Conservation (phyloP, 306 rosid species). For the Cucumis cinereus region DNA sequence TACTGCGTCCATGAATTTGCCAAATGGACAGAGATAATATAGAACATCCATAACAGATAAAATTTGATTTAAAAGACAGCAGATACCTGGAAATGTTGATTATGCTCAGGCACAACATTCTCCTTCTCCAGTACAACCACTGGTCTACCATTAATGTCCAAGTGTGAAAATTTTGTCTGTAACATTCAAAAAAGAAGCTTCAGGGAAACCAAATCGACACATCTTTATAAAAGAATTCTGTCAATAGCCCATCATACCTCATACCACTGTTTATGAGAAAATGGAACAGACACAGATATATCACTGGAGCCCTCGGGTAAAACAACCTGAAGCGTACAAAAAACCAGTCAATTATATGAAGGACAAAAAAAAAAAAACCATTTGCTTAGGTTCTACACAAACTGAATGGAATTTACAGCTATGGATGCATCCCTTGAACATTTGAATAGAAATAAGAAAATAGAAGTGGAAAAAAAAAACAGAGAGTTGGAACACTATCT, state of each 20-base stretch:
- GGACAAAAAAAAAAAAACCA: neutral
- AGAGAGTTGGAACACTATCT: neutral
- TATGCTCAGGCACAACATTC: constrained; percentile 89
- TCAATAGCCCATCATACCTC: constrained; percentile 44
- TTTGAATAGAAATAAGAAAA: neutral
- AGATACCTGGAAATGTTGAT: constrained; percentile 79
- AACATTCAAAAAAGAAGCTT: constrained; percentile 12
- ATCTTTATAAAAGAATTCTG: neutral
- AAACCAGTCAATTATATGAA: constrained; percentile 5
- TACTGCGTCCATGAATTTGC: neutral
- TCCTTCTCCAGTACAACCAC: constrained; percentile 78
- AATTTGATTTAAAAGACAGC: neutral
- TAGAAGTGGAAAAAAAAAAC: neutral
- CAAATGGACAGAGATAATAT: neutral
- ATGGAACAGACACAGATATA: constrained; percentile 60
- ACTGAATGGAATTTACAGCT: constrained; percentile 6
- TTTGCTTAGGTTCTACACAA: neutral
- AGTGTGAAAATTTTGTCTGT: constrained; percentile 90
- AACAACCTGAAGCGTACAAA: constrained; percentile 68
- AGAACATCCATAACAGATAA: neutral
- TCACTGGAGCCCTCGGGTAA: constrained; percentile 87
- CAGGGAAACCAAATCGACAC: neutral
- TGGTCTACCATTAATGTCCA: constrained; percentile 92
- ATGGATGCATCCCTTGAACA: neutral
- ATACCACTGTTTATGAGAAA: constrained; percentile 52